Evolutionary conservation across 176 grass and related monocot genomes (phyloP), one percentile per base, ranked within the genome.

Genomic region (Secale cereale): DNA sequence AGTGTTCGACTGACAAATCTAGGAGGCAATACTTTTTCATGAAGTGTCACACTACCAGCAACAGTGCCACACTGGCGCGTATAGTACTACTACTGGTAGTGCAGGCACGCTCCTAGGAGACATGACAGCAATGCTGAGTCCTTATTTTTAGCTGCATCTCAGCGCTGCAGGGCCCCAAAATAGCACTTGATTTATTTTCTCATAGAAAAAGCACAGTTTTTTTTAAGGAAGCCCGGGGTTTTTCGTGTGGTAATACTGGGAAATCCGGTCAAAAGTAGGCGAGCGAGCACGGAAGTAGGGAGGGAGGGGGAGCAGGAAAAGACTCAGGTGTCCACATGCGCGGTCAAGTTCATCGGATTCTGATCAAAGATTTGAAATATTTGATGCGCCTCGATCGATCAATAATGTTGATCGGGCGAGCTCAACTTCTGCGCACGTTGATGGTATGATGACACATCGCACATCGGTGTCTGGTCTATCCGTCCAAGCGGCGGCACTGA

Each of bases 231-330:
- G n/a, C n/a, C n/a, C n/a, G n/a, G n/a, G n/a, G n/a, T n/a, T 74
- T 11, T 37, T 15, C 1, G 6, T 22, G 23, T 29, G 46, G 48
- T 16, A 56, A 35, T 64, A 60, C 67, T 71, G 36, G 36, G 68
- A 71, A 71, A 71, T 39, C 68, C 70, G 90, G 90, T 89, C 86
- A 92, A 86, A 88, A 85, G 89, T 60, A 23, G 78, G 89, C 54
- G 17, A 83, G 89, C 54, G 17, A 88, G 13, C 46, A 54, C 22
- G 48, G 48, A 6, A 19, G 48, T 4, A 26, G 45, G 56, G 48
- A 63, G n/a, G 17, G 23, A 31, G 35, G 59, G 83, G 84, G 45
- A 67, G 59, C 84, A 83, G 78, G 85, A 84, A 80, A 84, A 46
- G 89, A 80, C 80, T 50, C 79, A 74, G 84, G 74, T 66, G 83